Base-by-base conservation (phyloP, 768 basidiomycete genomes). In the Phaeotremella skinneri region DNA sequence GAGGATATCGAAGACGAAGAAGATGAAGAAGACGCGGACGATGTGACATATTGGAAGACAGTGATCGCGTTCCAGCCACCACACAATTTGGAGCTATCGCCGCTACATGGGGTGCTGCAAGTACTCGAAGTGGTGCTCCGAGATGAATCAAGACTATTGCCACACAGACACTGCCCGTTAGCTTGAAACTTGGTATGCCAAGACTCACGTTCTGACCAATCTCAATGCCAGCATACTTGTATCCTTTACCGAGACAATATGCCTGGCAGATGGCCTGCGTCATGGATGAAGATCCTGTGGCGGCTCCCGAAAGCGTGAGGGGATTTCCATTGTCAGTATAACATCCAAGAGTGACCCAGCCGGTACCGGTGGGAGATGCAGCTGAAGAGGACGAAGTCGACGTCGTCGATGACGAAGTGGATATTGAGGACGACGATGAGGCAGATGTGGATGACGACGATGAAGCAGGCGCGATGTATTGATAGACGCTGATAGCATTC, bases 101-200 rank as follows among this genome's bases (percentile, higher is more conserved):
- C 68, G 14, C 47, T 32, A 42, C 68, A 69, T 6, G 34, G 25
- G 17, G 39, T 25, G 13, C 51, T 57, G 37, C 65, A 67, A 3
- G 50, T 55, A 9, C 51, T 21, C 25, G 53, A 57, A 4, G 58
- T 27, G 23, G 53, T 29, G 23, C 53, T 55, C 31, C 43, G 58
- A 39, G 55, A 56, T 20, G 51, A 26, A 32, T 43, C 29, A 37
- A 54, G 50, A 2, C 55, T 55, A 23, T 64, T 62, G 25, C 62
- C 55, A 34, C 68, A 66, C 25, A 20, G 66, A 49, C 64, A 66
- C 68, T 69, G n/a, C n/a, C 37, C 11, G 37, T 39, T n/a, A 39
- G 43, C 23, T 45, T 2, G 4, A 49, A n/a, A n/a, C n/a, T n/a
- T n/a, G n/a, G n/a, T n/a, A n/a, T n/a, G n/a, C 51, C 39, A 59